Base-by-base conservation (phyloP, 2,329 filamentous ascomycete genomes). In the Tolypocladium ovalisporum region DNA sequence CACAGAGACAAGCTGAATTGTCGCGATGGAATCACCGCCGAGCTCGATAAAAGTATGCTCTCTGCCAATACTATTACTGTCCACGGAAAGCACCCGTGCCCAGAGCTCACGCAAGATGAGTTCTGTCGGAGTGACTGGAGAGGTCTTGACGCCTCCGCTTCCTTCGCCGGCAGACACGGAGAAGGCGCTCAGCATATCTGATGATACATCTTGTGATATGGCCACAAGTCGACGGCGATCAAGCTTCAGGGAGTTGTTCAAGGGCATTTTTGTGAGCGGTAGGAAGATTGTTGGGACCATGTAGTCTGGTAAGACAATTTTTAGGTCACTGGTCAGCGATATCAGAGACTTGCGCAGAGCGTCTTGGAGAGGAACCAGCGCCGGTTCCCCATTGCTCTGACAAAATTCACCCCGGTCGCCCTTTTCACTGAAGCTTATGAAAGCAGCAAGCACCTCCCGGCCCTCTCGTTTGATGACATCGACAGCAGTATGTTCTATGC, bases 81-180 rank as follows among this genome's bases (percentile, higher is more conserved):
- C 58, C 0, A 78, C 65, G 4, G 61, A 64, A 22, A 81, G 65
- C 2, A 79, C 71, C 3, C 68, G 67, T 19, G 73, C 68, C 78
- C 79, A 82, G 32, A 77, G 65, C 8, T 66, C 62, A 1, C 35
- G 29, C 22, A 56, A 8, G 10, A 19, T n/a, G 5, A 24, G 19
- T 7, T 51, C 42, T 6, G 39, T 54, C 9, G 24, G 24, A 42
- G 52, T 54, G 7, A 39, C 12, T 19, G 52, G 52, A 24, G 52
- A 24, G 6, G 36, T n/a, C 6, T 54, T 54, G 52, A 32, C 37
- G 8, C 24, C 24, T n/a, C 19, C 29, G 32, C 13, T 10, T 3
- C 13, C 36, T 37, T 37, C 22, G 37, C 22, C 29, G 5, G 10
- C 13, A 8, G n/a, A 27, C 3, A 54, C 24, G 19, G 40, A 54